These are phyloP conservation scores for Rhododendron henanense DNA, from an alignment of 148 eudicot genomes.

Conservation along the genomic window DNA sequence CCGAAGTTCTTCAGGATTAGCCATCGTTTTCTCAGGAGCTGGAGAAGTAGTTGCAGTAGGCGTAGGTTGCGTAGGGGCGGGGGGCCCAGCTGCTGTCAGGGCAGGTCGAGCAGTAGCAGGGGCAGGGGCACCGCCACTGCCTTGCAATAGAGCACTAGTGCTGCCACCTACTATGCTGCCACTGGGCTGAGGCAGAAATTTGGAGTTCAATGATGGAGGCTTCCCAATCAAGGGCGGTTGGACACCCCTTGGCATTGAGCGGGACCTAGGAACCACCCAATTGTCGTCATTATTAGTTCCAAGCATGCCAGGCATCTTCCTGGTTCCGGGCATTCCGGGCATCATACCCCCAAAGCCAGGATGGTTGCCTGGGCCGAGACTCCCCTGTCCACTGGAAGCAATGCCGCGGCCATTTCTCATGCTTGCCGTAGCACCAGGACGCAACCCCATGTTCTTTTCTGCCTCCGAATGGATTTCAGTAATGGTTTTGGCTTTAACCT, in stretches of 20 bases:
- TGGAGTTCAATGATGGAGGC: slow-evolving; percentile 45
- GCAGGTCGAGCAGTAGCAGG: slow-evolving; percentile 17
- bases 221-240: slow-evolving; percentile 51
- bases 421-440: slow-evolving; percentile 71
- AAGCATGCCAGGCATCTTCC: slow-evolving; percentile 72
- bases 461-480: slow-evolving; percentile 83
- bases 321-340: slow-evolving; percentile 80
- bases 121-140: slow-evolving; percentile 46
- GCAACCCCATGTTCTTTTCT: slow-evolving; percentile 70
- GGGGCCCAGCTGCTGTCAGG: too few species aligned
- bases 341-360: slow-evolving; percentile 51
- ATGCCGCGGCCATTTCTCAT: slow-evolving; percentile 57
- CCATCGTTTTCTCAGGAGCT: slow-evolving; percentile 17
- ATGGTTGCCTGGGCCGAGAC: slow-evolving; percentile 21
- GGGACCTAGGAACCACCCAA: slow-evolving; percentile 78
- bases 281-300: slow-evolving; percentile 57
- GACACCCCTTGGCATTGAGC: slow-evolving; percentile 58
- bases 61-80: too few species aligned
- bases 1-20: slow-evolving; percentile 45
- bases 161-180: slow-evolving; percentile 40
- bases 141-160: slow-evolving; percentile 78
- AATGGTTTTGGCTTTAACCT: slow-evolving; percentile 86
- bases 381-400: slow-evolving; percentile 55
- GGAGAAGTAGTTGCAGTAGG: not conserved
- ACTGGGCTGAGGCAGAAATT: slow-evolving; percentile 72